phyloP scores from a whole-genome alignment of 768 basidiomycete genomes.

The Melanogaster broomeanus region DNA sequence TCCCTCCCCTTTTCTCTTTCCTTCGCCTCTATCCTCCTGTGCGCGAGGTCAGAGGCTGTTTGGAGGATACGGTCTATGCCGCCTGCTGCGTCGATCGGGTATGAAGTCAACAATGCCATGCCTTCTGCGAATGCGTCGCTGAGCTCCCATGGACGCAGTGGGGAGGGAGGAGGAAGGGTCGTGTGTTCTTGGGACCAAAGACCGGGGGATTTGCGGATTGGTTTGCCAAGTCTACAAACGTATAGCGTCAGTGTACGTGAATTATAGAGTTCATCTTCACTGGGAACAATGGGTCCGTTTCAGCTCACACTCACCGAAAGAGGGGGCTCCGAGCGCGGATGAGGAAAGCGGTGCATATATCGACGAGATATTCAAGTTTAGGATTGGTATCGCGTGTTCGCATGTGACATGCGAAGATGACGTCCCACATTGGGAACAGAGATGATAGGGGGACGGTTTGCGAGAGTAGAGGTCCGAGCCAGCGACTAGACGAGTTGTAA shows the following conservation, averaged over 20 bases:
- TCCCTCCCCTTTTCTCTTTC: slow-evolving; percentile 28
- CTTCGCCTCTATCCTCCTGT: slow-evolving; percentile 46
- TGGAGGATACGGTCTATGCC: slow-evolving; percentile 74
- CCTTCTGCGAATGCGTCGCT: slow-evolving; percentile 70
- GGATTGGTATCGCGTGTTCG: slow-evolving; percentile 53
- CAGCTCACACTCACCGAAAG: slow-evolving; percentile 45
- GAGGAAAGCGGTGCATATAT: slow-evolving; percentile 71
- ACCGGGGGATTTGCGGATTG: slow-evolving; percentile 41
- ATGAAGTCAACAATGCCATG: slow-evolving; percentile 61
- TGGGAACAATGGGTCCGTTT: neutral
- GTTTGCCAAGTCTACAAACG: slow-evolving; percentile 53
- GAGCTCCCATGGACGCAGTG: slow-evolving; percentile 50
- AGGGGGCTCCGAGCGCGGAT: slow-evolving; percentile 55
- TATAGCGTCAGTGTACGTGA: slow-evolving; percentile 1
- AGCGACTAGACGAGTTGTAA: slow-evolving; percentile 49
- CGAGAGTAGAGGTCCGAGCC: slow-evolving; percentile 70
- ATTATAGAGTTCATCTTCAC: too few relatives aligned
- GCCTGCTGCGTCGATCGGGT: slow-evolving; percentile 64
- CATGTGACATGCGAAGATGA: slow-evolving; percentile 60
- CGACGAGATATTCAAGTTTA: slow-evolving; percentile 69
- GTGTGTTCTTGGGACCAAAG: slow-evolving; percentile 56
- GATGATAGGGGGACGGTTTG: slow-evolving; percentile 70
- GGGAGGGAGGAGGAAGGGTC: slow-evolving; percentile 39
- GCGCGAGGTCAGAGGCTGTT: slow-evolving; percentile 60
- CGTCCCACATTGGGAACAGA: slow-evolving; percentile 69